Base-by-base conservation (phyloP, 805 yeast species). In the Trichomonascus vanleenenianus region DNA sequence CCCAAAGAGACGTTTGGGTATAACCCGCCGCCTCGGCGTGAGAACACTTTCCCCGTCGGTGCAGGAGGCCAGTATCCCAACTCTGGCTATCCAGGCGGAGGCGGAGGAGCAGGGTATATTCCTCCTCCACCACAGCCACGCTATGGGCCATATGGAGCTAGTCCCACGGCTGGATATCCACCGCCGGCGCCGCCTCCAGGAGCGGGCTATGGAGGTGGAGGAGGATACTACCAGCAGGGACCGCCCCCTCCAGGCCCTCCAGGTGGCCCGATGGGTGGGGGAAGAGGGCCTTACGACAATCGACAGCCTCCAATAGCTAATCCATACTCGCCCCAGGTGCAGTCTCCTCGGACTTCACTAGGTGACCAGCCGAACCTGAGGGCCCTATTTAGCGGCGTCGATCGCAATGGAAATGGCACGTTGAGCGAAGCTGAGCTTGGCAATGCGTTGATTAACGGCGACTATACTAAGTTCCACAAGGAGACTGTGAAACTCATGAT, bases 401-500 rank as follows among this genome's bases (percentile, higher is more conserved):
- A 81, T 58, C 63, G 72, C 30, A 71, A 77, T 53, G 63, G 68
- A 34, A 71, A 74, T 36, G 85, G 85, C 0, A 65, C 58, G 43
- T 69, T 82, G 33, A 71, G 80, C 2, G 77, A 76, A 42, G 60
- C 61, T 10, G 89, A 83, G 62, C 67, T 82, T 35, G 71, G 79
- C 5, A 61, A 63, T 35, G 84, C 84, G 2, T 65, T 82, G 43
- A 67, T 74, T 18, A 82, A 82, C 56, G 77, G 79, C 46, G 86
- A 81, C 59, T 78, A 78, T 45, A 71, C 86, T 2, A 67, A 71
- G 45, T 83, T 82, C 58, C 75, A 76, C 52, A 70, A 75, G 14
- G 72, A 76, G 20, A 81, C 88, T 1, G 75, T 82, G 33, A 59
- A 68, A 42, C 63, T 81, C 31, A 80, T 82, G 83, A 75, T 81